A percentile compares a stretch with the other conserved stretches of the same genome.
These are phyloP conservation scores for Mariannaea sp. DNA, from an alignment of 2,329 filamentous ascomycete genomes.

Conservation along the genomic window DNA sequence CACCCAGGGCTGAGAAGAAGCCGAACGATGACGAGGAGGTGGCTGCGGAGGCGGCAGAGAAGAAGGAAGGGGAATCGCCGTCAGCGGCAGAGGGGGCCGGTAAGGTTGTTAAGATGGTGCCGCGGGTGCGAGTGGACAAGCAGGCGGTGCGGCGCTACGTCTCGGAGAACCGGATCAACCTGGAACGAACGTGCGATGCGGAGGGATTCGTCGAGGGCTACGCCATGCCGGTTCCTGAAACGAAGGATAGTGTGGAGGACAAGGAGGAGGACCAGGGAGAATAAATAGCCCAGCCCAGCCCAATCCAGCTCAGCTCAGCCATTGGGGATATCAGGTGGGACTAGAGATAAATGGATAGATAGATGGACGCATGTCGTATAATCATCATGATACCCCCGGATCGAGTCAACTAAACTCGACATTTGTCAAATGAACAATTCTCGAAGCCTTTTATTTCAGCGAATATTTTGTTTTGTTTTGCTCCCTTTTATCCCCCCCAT, in stretches of 20 bases:
- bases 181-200: constrained; percentile 71
- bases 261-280: constrained; percentile 25
- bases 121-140: constrained; percentile 58
- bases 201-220: constrained; percentile 76
- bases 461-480: not conserved
- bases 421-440: constrained; percentile 4
- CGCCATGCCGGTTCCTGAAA: constrained; percentile 52
- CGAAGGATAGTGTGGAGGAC: constrained; percentile 41
- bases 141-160: constrained; percentile 69
- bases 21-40: constrained; percentile 12
- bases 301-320: too few species aligned
- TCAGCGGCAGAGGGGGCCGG: constrained; percentile 36
- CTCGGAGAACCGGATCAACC: constrained; percentile 61
- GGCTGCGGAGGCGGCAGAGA: constrained; percentile 22
- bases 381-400: constrained; percentile 34
- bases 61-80: constrained; percentile 27
- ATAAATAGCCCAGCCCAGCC: not conserved
- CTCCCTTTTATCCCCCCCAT: not conserved
- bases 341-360: too few species aligned
- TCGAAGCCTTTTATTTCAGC: not conserved
- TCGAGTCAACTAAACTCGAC: constrained; percentile 20
- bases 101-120: constrained; percentile 43
- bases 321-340: too few species aligned
- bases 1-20: constrained; percentile 22
- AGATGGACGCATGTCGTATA: too few species aligned